Evolutionary conservation across 2,329 filamentous ascomycete genomes (phyloP), one percentile per base, ranked within the genome.

Genomic region (Chaetoscypha palmicola): DNA sequence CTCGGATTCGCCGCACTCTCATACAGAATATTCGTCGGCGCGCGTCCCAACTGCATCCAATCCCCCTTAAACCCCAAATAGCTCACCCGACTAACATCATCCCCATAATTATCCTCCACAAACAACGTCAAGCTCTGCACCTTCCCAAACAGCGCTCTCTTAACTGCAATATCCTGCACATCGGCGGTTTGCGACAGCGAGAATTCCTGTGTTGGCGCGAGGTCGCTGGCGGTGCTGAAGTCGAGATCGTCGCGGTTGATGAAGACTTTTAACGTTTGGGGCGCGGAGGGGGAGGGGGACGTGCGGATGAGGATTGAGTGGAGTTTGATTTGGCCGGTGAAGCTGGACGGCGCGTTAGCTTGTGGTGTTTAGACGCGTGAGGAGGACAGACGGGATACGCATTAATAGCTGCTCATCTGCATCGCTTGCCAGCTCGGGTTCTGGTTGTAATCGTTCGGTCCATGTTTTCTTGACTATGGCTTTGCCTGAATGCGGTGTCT

Each of bases 61-160:
- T 95, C 87, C 19, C 92, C 92, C 67, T 87, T 90, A 70, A 98
- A 97, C 1, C 86, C 92, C 45, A 97, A 52, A 66, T 96, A 98
- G 49, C 73, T 81, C 2, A 97, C 64, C 38, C 80, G 74, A 34
- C 86, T 91, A 43, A 83, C 79, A 43, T 94, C 86, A 9, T 79
- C 28, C 55, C 80, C 76, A 66, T 91, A 95, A 62, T 97, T 98
- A 63, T 96, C 87, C 57, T 86, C 83, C 57, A 97, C 85, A 69
- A 97, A 97, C 38, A 98, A 71, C 11, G 82, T 79, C 49, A 98
- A 69, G 16, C 76, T 81, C 37, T 86, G 83, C n/a, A 90, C 88
- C 20, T 82, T 85, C 54, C 84, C 87, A 73, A 96, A 98, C 17
- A 86, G 72, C 3, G 87, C 87, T n/a, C 92, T 79, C 66, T 86